Evolutionary conservation across 2,329 filamentous ascomycete species (phyloP), one percentile per base, ranked within the genome.

Genomic region (Akanthomyces uredinophilus): DNA sequence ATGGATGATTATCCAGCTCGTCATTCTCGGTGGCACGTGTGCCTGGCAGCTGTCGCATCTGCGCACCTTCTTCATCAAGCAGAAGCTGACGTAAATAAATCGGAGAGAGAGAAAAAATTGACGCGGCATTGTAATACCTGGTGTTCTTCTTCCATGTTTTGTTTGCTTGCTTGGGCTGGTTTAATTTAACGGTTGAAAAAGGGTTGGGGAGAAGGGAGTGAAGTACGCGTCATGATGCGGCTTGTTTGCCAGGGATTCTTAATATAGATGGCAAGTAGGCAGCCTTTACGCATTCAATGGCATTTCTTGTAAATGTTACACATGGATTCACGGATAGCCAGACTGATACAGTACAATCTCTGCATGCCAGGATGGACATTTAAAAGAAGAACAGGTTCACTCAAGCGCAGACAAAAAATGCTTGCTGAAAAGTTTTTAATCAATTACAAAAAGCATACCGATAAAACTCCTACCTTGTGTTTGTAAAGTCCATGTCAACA

Each of bases 51-150:
- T 99, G 52, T 96, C 92, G 60, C 94, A 99, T 78, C 84, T 99
- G 70, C 86, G 95, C 69, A 90, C 91, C 52, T 99, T 99, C 85
- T 99, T 99, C 81, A 99, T 99, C 82, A 99, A 99, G 85, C 94
- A 98, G 82, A 99, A 99, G 84, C 87, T 99, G 75, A 98, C 95
- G 64, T 99, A 86, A 77, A 10, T 8, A 6, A 53, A 11, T 20
- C 13, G 37, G 49, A 47, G 14, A 39, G 10, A 43, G 10, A 43
- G 47, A 20, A 10, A 53, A 14, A 10, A 35, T 18, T 20, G 20
- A 20, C 32, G n/a, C 41, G 46, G 44, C 35, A 50, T 58, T 60
- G 47, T 60, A 52, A 41, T 43, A 52, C 37, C 51, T 51, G 35
- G 35, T 51, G 44, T 51, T 52, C n/a, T 49, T 44, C 5, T 27